These are phyloP conservation scores for Sergeia podlipaevii DNA, from an alignment of 208 protist genomes.

Conservation along the genomic window DNA sequence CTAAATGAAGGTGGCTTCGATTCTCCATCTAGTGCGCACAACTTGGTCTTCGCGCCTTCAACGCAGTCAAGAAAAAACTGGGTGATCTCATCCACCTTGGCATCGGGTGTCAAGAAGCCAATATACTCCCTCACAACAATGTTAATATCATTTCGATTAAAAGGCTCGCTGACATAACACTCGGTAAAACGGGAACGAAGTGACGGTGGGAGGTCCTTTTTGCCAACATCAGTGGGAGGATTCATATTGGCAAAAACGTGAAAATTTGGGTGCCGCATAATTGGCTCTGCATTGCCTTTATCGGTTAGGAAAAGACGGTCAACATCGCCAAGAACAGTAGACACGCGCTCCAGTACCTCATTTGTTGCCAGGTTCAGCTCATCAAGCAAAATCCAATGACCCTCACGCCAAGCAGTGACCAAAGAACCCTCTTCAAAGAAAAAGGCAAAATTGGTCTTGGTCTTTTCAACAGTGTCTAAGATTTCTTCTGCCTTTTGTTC, in stretches of 20 bases:
- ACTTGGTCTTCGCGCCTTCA: slow-evolving; percentile 68
- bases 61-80: slow-evolving; percentile 94
- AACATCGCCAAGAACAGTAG: slow-evolving; percentile 93
- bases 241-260: slow-evolving; percentile 99
- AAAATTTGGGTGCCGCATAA: slow-evolving; percentile 96
- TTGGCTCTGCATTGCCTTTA: slow-evolving; percentile 51
- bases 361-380: slow-evolving; percentile 99
- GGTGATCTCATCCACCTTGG: slow-evolving; percentile 92
- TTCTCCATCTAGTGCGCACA: slow-evolving; percentile 91
- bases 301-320: slow-evolving; percentile 83
- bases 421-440: slow-evolving; percentile 98
- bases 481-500: slow-evolving; percentile 37
- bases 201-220: slow-evolving; percentile 96
- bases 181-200: slow-evolving; percentile 98
- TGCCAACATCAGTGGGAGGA: slow-evolving; percentile 99
- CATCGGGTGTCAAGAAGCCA: slow-evolving; percentile 66
- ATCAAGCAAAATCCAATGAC: slow-evolving; percentile 99
- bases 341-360: slow-evolving; percentile 97
- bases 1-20: slow-evolving; percentile 96
- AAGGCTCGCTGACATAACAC: slow-evolving; percentile 97
- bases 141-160: slow-evolving; percentile 92
- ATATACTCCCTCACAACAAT: slow-evolving; percentile 92
- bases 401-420: slow-evolving; percentile 94
- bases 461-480: slow-evolving; percentile 48
- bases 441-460: slow-evolving; percentile 95